Base-by-base conservation (phyloP, 2,329 filamentous ascomycete genomes). In the Arthroderma uncinatum region DNA sequence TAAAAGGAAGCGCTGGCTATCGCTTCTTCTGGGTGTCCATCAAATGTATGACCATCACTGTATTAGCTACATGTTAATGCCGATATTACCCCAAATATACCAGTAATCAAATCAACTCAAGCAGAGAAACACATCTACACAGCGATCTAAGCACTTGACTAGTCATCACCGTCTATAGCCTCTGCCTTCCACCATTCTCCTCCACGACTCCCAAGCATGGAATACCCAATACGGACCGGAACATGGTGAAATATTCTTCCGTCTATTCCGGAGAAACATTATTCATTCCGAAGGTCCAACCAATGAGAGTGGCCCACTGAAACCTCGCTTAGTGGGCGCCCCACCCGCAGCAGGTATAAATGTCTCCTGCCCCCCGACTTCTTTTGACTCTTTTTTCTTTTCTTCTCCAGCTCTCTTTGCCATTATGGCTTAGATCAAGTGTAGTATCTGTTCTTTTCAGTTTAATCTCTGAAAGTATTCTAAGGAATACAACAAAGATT, bases 361-460 rank as follows among this genome's bases (percentile, higher is more conserved):
- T 65, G 64, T 33, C 9, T 1, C 34, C 5, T 4, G 12, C 55
- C 23, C 25, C 62, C 64, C 60, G 9, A 53, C 33, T 1, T 40
- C 50, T 60, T 73, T 71, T 66, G 30, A 52, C 25, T 61, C 64
- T 73, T 70, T 69, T 59, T 71, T 70, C 68, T 69, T 74, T 71
- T 72, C 64, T 72, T 73, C 65, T 73, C 66, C 67, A 76, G 74
- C 74, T 77, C 74, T 75, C 72, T 73, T 74, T 75, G 73, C 76
- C 75, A 76, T 60, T 79, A 78, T 74, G 74, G 82, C 82, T 87
- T 87, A 89, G 86, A 89, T 89, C 86, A 89, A 88, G 85, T 89
- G 85, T 89, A 89, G 86, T 89, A 89, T 88, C 85, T 89, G 86
- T 90, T 91, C 86, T 90, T 89, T 87, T 89, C 84, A 91, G 87